phyloP scores from a whole-genome alignment of 2,329 filamentous ascomycete genomes.

The Diaporthe citrichinensis region DNA sequence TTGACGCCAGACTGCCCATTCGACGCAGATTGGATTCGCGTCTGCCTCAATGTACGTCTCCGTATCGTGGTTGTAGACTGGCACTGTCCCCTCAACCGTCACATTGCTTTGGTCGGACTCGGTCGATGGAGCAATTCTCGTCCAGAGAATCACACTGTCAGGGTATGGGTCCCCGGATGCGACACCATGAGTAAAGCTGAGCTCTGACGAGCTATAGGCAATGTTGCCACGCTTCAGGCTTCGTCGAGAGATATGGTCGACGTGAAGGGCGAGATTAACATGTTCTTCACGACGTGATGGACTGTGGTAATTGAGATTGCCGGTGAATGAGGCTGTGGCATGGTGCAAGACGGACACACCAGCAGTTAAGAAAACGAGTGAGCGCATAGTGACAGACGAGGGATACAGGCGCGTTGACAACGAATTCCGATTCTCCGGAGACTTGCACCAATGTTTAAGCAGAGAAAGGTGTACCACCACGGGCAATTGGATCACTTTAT shows the following conservation, averaged over 20 bases:
- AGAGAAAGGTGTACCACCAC: neutral
- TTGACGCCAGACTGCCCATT: constrained; percentile 67
- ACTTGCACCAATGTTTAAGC: too few relatives aligned
- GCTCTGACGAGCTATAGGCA: constrained; percentile 58
- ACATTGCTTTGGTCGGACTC: constrained; percentile 62
- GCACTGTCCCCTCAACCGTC: constrained; percentile 55
- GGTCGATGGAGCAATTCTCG: constrained; percentile 55
- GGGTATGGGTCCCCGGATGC: constrained; percentile 63
- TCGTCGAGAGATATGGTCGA: constrained; percentile 70
- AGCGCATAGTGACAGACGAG: neutral
- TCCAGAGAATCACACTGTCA: constrained; percentile 68
- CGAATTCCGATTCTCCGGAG: neutral
- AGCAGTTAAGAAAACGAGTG: neutral
- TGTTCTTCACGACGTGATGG: constrained; percentile 68
- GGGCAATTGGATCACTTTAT: neutral
- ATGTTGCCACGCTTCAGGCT: constrained; percentile 55
- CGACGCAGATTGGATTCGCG: constrained; percentile 76
- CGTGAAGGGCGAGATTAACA: constrained; percentile 68
- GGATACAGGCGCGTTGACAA: neutral
- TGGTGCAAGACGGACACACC: neutral
- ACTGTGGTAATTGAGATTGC: constrained; percentile 72
- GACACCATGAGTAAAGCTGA: constrained; percentile 73
- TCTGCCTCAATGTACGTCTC: constrained; percentile 61
- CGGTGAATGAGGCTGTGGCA: neutral
- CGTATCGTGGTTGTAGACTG: constrained; percentile 59